Base-by-base conservation (phyloP, 2,329 filamentous ascomycete species). In the Stylonectria norvegica region DNA sequence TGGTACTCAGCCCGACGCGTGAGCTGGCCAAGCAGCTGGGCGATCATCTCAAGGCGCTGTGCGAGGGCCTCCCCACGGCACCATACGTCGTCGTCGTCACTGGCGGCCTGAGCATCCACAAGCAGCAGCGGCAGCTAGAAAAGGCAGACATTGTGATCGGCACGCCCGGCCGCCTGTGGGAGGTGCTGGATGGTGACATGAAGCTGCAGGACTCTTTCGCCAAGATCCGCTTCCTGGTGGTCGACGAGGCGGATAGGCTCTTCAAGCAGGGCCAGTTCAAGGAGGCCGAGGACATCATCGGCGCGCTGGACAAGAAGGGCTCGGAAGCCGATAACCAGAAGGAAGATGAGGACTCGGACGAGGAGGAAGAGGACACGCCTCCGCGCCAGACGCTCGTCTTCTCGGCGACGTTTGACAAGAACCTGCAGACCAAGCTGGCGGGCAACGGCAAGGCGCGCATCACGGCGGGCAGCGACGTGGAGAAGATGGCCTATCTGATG, bases 231-330 rank as follows among this genome's bases (percentile, higher is more conserved):
- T 97, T 91, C 60, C 69, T 98, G 2, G 89, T 97, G 0, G 76
- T 98, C 1, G 93, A 98, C 55, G 93, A 98, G 64, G 93, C 93
- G 0, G 93, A 98, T 68, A 78, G 93, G 37, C 72, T 98, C 14
- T 75, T 98, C 46, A 93, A 89, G 37, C 86, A 94, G 51, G 93
- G 93, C 0, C 87, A 96, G 59, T 98, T 95, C 68, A 91, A 96
- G 63, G 93, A 98, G 62, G 82, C 90, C 4, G 85, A 90, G 51
- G 85, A 95, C 41, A 95, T 98, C 16, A 67, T 98, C 12, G 82
- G 81, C 41, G 81, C 88, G 0, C 68, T 98, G 8, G 89, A 96
- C 56, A 75, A 82, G 19, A 69, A 76, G 27, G 81, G 88, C 32
- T 84, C 87, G 2, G 73, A 78, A 14, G 72, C 76, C 16, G 71